Percentiles rank a stretch among this genome's conserved stretches.
phyloP scores from a whole-genome alignment of 2,329 filamentous ascomycete genomes.

The Aspergillus floridensis region DNA sequence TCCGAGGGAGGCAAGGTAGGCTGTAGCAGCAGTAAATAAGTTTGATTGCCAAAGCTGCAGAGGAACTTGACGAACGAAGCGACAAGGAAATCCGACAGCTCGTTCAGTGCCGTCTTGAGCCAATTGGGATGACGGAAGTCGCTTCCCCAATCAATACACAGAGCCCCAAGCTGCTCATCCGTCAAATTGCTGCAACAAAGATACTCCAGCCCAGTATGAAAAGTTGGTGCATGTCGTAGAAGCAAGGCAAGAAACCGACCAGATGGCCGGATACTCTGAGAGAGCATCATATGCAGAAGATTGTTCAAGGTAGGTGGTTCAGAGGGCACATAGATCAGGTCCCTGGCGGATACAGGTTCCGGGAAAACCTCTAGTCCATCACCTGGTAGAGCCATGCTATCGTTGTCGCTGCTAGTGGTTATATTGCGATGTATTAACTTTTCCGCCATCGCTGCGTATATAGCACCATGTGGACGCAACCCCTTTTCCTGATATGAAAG shows the following conservation, averaged over 20 bases:
- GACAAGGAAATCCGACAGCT: slow-evolving; percentile 39
- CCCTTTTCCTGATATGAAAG: slow-evolving; percentile 52
- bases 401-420: slow-evolving; percentile 19
- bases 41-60: slow-evolving; percentile 30
- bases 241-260: slow-evolving; percentile 49
- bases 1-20: slow-evolving; percentile 21
- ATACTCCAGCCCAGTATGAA: slow-evolving; percentile 44
- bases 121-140: slow-evolving; percentile 14
- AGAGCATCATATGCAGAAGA: slow-evolving; percentile 52
- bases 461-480: slow-evolving; percentile 35
- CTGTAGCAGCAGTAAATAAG: slow-evolving; percentile 11
- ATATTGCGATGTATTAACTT: slow-evolving; percentile 49
- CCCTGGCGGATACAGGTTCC: slow-evolving; percentile 55
- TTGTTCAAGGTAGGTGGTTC: slow-evolving; percentile 53
- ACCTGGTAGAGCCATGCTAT: slow-evolving; percentile 48
- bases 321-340: slow-evolving; percentile 56
- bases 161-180: slow-evolving; percentile 28
- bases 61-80: slow-evolving; percentile 46
- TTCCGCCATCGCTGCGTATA: slow-evolving; percentile 58
- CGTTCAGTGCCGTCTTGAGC: slow-evolving; percentile 22
- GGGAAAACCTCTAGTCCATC: slow-evolving; percentile 56
- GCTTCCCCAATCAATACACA: slow-evolving; percentile 27
- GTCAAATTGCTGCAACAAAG: slow-evolving; percentile 39
- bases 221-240: slow-evolving; percentile 43
- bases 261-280: slow-evolving; percentile 43